These are phyloP conservation scores for Xylaria curta DNA, from an alignment of 495 filamentous ascomycete genomes.

Conservation along the genomic window DNA sequence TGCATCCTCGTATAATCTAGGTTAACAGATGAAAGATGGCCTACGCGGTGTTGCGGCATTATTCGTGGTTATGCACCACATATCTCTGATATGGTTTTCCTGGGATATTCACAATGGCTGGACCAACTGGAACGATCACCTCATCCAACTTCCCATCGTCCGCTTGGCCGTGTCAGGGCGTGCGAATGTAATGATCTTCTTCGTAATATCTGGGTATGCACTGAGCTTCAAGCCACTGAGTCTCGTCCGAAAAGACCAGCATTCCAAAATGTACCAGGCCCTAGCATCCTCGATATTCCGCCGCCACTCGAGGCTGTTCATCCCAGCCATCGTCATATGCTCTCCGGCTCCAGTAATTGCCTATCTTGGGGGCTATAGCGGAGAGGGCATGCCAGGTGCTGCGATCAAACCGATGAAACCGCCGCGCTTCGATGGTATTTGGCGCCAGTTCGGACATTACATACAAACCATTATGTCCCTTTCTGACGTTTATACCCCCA, in stretches of 20 bases:
- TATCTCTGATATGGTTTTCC: slow-evolving; percentile 46
- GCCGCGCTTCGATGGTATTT: slow-evolving; percentile 12
- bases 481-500: slow-evolving; percentile 5
- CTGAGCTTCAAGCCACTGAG: slow-evolving; percentile 57
- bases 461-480: not conserved
- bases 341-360: slow-evolving; percentile 16
- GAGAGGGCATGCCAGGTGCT: slow-evolving; percentile 7
- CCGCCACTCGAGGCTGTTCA: slow-evolving; percentile 53
- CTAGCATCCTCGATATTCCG: slow-evolving; percentile 54
- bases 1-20: not conserved
- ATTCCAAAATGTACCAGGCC: slow-evolving; percentile 35
- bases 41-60: slow-evolving; percentile 56
- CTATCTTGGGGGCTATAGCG: slow-evolving; percentile 12
- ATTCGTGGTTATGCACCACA: slow-evolving; percentile 56
- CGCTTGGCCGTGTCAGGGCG: slow-evolving; percentile 53
- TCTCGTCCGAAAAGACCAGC: slow-evolving; percentile 56
- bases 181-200: slow-evolving; percentile 60
- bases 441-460: slow-evolving; percentile 22
- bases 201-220: slow-evolving; percentile 58
- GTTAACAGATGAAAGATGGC: slow-evolving; percentile 40
- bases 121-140: slow-evolving; percentile 42
- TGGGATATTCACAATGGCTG: slow-evolving; percentile 34
- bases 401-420: slow-evolving; percentile 18
- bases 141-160: slow-evolving; percentile 48
- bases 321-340: slow-evolving; percentile 41